These are phyloP conservation scores for Ophiostoma angusticollis DNA, from an alignment of 2,329 filamentous ascomycete genomes.

Conservation along the genomic window DNA sequence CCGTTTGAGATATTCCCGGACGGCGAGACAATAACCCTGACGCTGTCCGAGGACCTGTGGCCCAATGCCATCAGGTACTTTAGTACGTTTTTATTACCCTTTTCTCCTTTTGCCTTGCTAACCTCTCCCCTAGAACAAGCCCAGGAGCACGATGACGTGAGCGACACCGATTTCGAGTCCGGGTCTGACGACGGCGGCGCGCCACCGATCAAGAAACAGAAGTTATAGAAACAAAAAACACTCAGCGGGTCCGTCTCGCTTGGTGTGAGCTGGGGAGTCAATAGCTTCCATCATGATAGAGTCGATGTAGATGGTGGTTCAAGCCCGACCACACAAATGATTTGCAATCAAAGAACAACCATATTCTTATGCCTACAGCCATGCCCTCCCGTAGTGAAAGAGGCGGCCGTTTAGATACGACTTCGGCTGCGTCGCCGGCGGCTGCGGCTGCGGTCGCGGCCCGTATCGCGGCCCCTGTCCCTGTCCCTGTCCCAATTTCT, in stretches of 20 bases:
- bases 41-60: conserved; percentile 79
- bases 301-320: no score
- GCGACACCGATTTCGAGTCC: conserved; percentile 57
- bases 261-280: background rate
- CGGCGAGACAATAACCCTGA: conserved; percentile 69
- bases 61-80: conserved; percentile 83
- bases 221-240: conserved; percentile 21
- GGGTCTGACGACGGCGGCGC: conserved; percentile 42
- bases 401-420: conserved; percentile 15
- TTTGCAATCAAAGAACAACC: no score
- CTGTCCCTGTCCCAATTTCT: conserved; percentile 3
- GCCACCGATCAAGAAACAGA: conserved; percentile 30
- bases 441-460: conserved; percentile 13
- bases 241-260: background rate
- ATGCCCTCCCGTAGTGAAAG: no score
- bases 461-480: conserved; percentile 13
- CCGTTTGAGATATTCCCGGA: conserved; percentile 77
- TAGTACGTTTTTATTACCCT: conserved; percentile 43
- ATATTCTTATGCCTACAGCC: no score
- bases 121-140: conserved; percentile 44
- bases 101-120: conserved; percentile 8
- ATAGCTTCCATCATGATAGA: no score
- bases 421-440: conserved; percentile 17
- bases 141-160: conserved; percentile 53
- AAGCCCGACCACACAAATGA: no score